phyloP scores from a whole-genome alignment of 1,139 yeast species.

The Debaryomyces nepalensis region DNA sequence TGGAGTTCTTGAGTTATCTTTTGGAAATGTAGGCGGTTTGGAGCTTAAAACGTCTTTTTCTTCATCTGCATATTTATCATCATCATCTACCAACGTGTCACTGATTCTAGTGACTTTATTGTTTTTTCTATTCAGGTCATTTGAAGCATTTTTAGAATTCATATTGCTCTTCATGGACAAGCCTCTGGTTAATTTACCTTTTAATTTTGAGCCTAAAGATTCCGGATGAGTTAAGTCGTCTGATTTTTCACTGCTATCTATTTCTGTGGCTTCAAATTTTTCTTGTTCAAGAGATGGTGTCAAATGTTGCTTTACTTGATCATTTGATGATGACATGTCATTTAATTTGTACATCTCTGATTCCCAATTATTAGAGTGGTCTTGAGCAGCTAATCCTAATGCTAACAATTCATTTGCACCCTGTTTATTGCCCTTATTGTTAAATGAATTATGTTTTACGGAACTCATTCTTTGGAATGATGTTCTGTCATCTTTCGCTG shows the following conservation, averaged over 20 bases:
- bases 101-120: slow-evolving; percentile 36
- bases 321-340: slow-evolving; percentile 28
- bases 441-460: slow-evolving; percentile 27
- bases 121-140: slow-evolving; percentile 14
- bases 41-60: slow-evolving; percentile 18
- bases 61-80: slow-evolving; percentile 15
- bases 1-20: slow-evolving; percentile 23
- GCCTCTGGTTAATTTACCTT: slow-evolving; percentile 23
- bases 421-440: slow-evolving; percentile 10
- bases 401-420: slow-evolving; percentile 66
- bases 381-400: slow-evolving; percentile 71
- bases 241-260: slow-evolving; percentile 10
- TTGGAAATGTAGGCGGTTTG: slow-evolving; percentile 20
- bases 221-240: slow-evolving; percentile 2
- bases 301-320: slow-evolving; percentile 16
- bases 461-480: slow-evolving; percentile 71
- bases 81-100: slow-evolving; percentile 33
- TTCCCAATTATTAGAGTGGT: slow-evolving; percentile 74
- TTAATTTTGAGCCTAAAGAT: slow-evolving; percentile 28
- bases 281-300: slow-evolving; percentile 12
- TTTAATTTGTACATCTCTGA: slow-evolving; percentile 59
- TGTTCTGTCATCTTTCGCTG: slow-evolving; percentile 82
- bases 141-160: slow-evolving; percentile 17
- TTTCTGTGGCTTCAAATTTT: slow-evolving; percentile 11
- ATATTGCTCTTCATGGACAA: slow-evolving; percentile 29